Evolutionary conservation across 1,284 basidiomycete species (phyloP).

Genomic region (Fomes fomentarius): DNA sequence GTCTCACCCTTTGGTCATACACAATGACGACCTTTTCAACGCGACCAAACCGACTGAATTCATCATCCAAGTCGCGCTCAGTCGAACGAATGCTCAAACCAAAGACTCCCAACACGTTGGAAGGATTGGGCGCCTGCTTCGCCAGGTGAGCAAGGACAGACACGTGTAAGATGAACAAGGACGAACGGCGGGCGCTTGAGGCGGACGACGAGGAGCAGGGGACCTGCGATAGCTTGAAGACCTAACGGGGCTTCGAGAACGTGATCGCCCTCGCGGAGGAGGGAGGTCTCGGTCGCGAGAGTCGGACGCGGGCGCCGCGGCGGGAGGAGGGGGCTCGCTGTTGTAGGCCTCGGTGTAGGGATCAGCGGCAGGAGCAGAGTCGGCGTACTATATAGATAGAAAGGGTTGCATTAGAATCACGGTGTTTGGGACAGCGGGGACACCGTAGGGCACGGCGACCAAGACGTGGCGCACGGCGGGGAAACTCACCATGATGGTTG

Average conservation of each 20-base stretch:
- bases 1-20: conserved; percentile 93
- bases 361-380: conserved; percentile 64
- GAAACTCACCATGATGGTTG: conserved; percentile 64
- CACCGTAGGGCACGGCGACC: conserved; percentile 13
- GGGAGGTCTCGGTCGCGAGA: conserved; percentile 44
- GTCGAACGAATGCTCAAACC: conserved; percentile 94
- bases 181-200: conserved; percentile 76
- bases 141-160: conserved; percentile 40
- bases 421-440: conserved; percentile 4
- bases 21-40: conserved; percentile 98
- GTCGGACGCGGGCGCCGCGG: conserved; percentile 44
- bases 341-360: conserved; percentile 84
- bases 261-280: conserved; percentile 65
- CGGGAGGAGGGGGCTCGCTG: conserved; percentile 52
- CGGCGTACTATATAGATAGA: conserved; percentile 55
- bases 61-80: conserved; percentile 93
- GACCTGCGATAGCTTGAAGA: conserved; percentile 32
- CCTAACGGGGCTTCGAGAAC: conserved; percentile 65
- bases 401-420: background rate
- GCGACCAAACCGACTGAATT: conserved; percentile 86
- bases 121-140: conserved; percentile 81
- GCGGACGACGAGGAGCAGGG: conserved; percentile 59
- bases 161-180: conserved; percentile 14
- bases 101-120: conserved; percentile 93
- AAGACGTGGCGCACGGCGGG: conserved; percentile 18